Evolutionary conservation across 2,329 filamentous ascomycete genomes (phyloP).

Genomic region (Chaetothyriales sp.): DNA sequence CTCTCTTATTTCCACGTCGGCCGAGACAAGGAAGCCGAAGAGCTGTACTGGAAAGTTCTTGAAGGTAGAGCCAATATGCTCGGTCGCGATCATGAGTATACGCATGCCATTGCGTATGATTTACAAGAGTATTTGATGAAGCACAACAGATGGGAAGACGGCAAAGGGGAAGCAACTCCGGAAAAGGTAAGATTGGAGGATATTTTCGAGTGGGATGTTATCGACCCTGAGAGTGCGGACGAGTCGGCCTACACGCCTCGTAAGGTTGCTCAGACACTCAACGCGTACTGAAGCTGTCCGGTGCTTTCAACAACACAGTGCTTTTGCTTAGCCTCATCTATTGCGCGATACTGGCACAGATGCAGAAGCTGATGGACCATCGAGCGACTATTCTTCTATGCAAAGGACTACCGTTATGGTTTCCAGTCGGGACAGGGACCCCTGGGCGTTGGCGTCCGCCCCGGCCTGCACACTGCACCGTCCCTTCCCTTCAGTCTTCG

Average conservation of each 20-base stretch:
- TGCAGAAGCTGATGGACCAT: background rate
- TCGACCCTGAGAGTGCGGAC: conserved; percentile 1
- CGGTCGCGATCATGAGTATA: conserved; percentile 10
- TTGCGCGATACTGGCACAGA: background rate
- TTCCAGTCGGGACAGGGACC: too few species aligned
- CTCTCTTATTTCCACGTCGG: conserved; percentile 6
- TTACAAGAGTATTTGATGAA: conserved; percentile 6
- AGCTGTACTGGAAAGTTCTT: conserved; percentile 11
- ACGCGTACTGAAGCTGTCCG: background rate
- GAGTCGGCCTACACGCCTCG: background rate
- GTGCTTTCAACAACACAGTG: background rate
- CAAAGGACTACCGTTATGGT: too few species aligned
- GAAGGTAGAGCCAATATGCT: conserved; percentile 14
- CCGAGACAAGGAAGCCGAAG: conserved; percentile 3
- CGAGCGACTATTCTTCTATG: background rate
- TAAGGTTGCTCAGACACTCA: background rate
- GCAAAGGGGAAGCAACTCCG: conserved; percentile 2
- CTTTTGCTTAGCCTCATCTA: background rate
- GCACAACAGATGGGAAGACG: conserved; percentile 8
- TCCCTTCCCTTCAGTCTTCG: too few species aligned
- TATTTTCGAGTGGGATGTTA: conserved; percentile 10
- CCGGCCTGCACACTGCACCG: too few species aligned
- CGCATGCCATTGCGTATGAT: conserved; percentile 9
- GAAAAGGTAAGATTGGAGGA: conserved; percentile 9
- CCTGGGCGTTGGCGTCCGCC: too few species aligned